Evolutionary conservation across 257 asterid species (phyloP).

Genomic region (Capsicum pubescens): DNA sequence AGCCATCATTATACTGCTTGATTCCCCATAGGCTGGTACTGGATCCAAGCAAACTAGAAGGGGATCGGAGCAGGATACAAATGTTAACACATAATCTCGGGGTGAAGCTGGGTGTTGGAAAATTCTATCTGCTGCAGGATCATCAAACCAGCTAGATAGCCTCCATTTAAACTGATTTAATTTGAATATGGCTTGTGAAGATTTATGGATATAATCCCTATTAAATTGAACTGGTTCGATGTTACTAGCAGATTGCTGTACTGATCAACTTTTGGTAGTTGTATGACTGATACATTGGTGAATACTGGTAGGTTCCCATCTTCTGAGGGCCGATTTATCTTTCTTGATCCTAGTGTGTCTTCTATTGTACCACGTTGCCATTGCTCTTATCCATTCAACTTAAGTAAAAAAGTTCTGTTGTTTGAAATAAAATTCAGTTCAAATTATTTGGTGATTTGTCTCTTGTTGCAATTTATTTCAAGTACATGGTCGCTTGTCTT

Average conservation of each 20-base stretch:
- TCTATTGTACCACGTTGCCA: background rate
- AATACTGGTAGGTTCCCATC: background rate
- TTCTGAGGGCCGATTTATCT: background rate
- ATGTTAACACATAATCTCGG: slow-evolving; percentile 50
- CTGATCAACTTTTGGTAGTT: slow-evolving; percentile 13
- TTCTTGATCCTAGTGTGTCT: slow-evolving; percentile 1
- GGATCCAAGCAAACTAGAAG: slow-evolving; percentile 59
- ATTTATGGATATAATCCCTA: background rate
- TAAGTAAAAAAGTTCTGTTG: background rate
- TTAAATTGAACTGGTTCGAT: background rate
- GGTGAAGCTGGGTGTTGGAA: slow-evolving; percentile 58
- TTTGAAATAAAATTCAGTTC: background rate
- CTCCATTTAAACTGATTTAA: background rate
- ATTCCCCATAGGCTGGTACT: slow-evolving; percentile 59
- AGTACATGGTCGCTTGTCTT: background rate
- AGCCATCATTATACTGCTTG: slow-evolving; percentile 50
- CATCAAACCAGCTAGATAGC: slow-evolving; percentile 50
- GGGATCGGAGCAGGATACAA: slow-evolving; percentile 55
- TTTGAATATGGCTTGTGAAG: background rate
- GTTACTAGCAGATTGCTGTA: background rate
- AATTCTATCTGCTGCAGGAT: slow-evolving; percentile 48
- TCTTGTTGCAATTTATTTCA: background rate
- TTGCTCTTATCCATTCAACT: background rate
- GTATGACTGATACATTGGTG: background rate
- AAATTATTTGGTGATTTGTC: background rate